A percentile compares a stretch with the other conserved stretches of the same genome.
These are phyloP conservation scores for Berkeleyomyces rouxiae DNA, from an alignment of 2,329 filamentous ascomycete genomes.

Conservation along the genomic window DNA sequence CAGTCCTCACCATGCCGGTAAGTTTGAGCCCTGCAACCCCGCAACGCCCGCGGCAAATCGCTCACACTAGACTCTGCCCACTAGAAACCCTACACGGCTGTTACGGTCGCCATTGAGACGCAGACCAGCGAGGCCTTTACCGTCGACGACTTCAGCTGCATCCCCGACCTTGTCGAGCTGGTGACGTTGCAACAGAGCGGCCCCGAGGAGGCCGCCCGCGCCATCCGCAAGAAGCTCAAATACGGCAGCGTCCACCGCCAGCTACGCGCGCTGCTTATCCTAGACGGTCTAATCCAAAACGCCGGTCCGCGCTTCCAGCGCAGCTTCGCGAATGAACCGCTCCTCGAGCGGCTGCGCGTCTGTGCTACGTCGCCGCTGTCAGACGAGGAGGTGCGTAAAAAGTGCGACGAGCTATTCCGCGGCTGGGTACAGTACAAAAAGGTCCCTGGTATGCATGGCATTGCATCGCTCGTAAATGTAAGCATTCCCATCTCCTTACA, in stretches of 20 bases:
- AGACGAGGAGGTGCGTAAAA: constrained; percentile 70
- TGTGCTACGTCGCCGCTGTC: constrained; percentile 73
- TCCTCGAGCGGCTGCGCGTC: constrained; percentile 79
- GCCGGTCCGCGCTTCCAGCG: constrained; percentile 76
- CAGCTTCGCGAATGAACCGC: constrained; percentile 73
- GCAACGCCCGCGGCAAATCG: not conserved
- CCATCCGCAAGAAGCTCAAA: constrained; percentile 95
- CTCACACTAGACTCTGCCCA: constrained; percentile 1
- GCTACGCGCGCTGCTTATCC: constrained; percentile 68
- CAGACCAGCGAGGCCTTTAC: constrained; percentile 80
- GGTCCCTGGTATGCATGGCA: constrained; percentile 60
- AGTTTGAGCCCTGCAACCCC: not conserved
- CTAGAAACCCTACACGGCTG: constrained; percentile 73
- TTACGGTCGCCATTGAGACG: constrained; percentile 82
- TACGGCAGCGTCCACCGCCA: constrained; percentile 92
- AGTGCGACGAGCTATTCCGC: constrained; percentile 72
- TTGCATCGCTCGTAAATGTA: constrained; percentile 61
- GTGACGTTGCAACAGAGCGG: constrained; percentile 79
- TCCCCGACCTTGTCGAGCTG: constrained; percentile 87
- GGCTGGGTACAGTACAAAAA: constrained; percentile 80
- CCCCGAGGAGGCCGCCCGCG: constrained; percentile 74
- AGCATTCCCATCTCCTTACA: constrained; percentile 7
- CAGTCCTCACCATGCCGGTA: not conserved
- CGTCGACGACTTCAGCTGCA: constrained; percentile 78
- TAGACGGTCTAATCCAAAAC: constrained; percentile 91